phyloP scores from a whole-genome alignment of 2,329 filamentous ascomycete genomes.

The Penicillium corylophilum region DNA sequence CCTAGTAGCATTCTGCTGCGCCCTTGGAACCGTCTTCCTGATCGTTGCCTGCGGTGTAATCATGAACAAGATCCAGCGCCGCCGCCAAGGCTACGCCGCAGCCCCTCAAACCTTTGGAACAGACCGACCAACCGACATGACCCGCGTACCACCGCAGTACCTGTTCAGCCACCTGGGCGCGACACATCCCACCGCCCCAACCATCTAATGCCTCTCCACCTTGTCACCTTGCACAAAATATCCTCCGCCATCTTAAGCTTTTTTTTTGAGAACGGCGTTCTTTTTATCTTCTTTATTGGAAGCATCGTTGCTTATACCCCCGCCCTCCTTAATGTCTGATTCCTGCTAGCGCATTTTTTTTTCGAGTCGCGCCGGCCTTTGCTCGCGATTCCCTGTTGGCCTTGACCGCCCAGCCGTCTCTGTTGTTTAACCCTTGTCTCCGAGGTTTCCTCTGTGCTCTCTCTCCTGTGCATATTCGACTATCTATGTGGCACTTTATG shows the following conservation, averaged over 20 bases:
- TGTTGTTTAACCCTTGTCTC: conserved; percentile 13
- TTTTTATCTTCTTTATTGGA: conserved; percentile 26
- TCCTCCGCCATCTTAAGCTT: conserved; percentile 1
- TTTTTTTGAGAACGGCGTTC: conserved; percentile 12
- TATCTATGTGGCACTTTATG: conserved; percentile 13
- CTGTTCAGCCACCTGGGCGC: conserved; percentile 44
- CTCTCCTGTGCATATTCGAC: conserved; percentile 16
- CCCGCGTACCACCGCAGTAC: conserved; percentile 48
- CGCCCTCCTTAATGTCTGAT: conserved; percentile 32
- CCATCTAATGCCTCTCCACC: conserved; percentile 28
- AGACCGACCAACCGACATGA: conserved; percentile 48
- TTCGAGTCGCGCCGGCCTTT: conserved; percentile 14
- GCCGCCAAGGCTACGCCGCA: conserved; percentile 47
- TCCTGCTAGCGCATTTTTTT: conserved; percentile 16
- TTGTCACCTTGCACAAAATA: conserved; percentile 17
- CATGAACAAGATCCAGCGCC: conserved; percentile 48
- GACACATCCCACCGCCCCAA: conserved; percentile 35
- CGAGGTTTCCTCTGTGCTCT: conserved; percentile 4
- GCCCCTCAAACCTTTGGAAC: conserved; percentile 46
- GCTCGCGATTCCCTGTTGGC: conserved; percentile 12
- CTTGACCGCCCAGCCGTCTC: conserved; percentile 2
- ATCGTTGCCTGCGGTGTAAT: conserved; percentile 49
- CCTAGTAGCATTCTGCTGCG: conserved; percentile 48
- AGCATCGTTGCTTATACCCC: conserved; percentile 35
- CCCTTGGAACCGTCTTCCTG: conserved; percentile 49